Conservation (phyloP, 176 grass and related monocot genomes). For the Coix lacrymajobi region DNA sequence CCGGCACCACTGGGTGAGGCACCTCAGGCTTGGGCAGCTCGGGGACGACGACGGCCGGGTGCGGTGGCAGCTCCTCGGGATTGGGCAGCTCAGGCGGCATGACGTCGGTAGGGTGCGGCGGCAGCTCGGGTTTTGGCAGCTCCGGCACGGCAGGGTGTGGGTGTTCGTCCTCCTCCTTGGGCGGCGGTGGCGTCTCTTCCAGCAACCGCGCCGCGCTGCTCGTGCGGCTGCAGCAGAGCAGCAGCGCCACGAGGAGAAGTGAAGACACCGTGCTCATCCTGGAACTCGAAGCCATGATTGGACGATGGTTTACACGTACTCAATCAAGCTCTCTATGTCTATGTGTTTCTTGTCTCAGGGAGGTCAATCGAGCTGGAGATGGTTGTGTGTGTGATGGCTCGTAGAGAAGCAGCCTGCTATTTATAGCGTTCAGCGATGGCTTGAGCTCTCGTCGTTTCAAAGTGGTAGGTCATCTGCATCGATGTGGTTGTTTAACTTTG, state of each 20-base stretch:
- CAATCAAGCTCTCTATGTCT: background rate
- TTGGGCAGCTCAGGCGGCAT: background rate
- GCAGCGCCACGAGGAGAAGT: background rate
- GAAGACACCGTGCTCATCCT: background rate
- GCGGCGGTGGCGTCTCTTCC: background rate
- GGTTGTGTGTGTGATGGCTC: background rate
- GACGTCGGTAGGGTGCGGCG: background rate
- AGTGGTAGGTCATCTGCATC: slow-evolving; percentile 14
- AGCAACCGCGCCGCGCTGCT: slow-evolving; percentile 4
- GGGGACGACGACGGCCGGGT: too few relatives aligned
- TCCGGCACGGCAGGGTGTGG: background rate
- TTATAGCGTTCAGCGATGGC: background rate
- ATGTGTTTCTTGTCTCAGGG: background rate
- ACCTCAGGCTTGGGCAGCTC: background rate
- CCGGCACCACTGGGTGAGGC: background rate
- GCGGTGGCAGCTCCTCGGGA: background rate
- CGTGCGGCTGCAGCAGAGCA: slow-evolving; percentile 3
- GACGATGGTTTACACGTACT: background rate
- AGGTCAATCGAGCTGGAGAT: background rate
- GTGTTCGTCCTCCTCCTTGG: background rate
- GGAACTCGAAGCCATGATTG: background rate
- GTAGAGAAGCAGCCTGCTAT: background rate
- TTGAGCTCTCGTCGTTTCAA: background rate
- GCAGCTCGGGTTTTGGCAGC: slow-evolving; percentile 16
- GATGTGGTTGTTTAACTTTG: background rate